phyloP scores from a whole-genome alignment of 352 stramenopile genomes.

The Phytophthora boehmeriae region DNA sequence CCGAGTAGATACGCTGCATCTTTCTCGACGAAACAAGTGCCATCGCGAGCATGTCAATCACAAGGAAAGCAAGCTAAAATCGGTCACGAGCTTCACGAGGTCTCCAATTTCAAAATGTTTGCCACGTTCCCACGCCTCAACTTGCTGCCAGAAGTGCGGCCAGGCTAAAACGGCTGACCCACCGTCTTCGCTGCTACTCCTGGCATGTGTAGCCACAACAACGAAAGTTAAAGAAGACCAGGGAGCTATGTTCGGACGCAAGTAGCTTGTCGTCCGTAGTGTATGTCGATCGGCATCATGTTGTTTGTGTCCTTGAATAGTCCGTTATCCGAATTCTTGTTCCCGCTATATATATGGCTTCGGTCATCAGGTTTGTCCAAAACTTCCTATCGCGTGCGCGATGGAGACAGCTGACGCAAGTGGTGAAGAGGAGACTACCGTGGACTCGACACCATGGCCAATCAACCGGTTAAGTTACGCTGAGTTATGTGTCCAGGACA shows the following conservation, averaged over 20 bases:
- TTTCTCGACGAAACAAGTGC: constrained; percentile 2
- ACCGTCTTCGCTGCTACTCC: constrained; percentile 25
- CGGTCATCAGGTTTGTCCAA: neutral
- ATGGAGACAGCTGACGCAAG: constrained; percentile 25
- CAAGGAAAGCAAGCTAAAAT: neutral
- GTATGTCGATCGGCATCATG: constrained; percentile 9
- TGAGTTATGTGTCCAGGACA: constrained; percentile 50
- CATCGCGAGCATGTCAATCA: neutral
- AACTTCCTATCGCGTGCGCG: neutral
- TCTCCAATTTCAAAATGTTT: neutral
- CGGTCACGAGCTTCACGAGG: constrained; percentile 1
- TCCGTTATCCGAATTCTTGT: constrained; percentile 16
- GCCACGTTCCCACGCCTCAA: constrained; percentile 1
- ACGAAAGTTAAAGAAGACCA: constrained; percentile 2
- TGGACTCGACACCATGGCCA: constrained; percentile 46
- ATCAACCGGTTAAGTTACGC: constrained; percentile 74
- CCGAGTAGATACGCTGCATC: constrained; percentile 3
- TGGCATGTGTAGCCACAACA: constrained; percentile 36
- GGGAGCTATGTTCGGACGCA: constrained; percentile 3
- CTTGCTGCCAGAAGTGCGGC: constrained; percentile 2
- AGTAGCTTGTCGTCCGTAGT: neutral
- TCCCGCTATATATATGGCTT: constrained; percentile 21
- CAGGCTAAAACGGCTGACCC: constrained; percentile 8
- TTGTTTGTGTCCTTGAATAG: constrained; percentile 9
- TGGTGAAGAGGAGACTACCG: constrained; percentile 22